Evolutionary conservation across 306 rosid species (phyloP).

Genomic region (Hippophae tibetana): DNA sequence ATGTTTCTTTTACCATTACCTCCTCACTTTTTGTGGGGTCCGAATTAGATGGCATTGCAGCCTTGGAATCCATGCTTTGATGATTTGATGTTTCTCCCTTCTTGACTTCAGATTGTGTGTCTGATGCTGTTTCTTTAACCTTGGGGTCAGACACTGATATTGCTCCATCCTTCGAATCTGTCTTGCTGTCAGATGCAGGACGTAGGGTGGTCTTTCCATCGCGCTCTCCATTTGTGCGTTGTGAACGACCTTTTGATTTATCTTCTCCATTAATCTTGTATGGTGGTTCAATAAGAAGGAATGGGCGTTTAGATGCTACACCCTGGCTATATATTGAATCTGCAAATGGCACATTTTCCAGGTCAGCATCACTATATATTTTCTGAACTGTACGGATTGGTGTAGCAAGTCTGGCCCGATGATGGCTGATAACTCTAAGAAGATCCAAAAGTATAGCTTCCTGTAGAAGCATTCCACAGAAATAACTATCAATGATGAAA

Average conservation of each 20-base stretch:
- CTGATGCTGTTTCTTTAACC: conserved; percentile 29
- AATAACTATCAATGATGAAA: conserved; percentile 9
- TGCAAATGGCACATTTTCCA: conserved; percentile 58
- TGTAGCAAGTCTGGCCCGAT: conserved; percentile 91
- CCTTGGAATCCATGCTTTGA: conserved; percentile 31
- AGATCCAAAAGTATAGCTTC: conserved; percentile 86
- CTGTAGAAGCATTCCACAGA: conserved; percentile 31
- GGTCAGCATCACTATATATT: conserved; percentile 54
- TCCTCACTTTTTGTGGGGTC: conserved; percentile 34
- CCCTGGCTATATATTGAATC: conserved; percentile 43
- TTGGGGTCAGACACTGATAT: conserved; percentile 25
- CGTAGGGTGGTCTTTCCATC: conserved; percentile 38
- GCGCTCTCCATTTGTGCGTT: conserved; percentile 48
- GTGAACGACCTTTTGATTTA: conserved; percentile 35
- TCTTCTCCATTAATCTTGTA: conserved; percentile 65
- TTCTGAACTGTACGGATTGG: conserved; percentile 91
- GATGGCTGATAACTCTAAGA: conserved; percentile 92
- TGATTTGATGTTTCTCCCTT: conserved; percentile 23
- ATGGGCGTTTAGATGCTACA: conserved; percentile 51
- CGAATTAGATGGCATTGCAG: conserved; percentile 17
- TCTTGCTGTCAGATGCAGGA: conserved; percentile 34
- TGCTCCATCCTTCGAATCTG: conserved; percentile 32
- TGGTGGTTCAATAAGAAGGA: conserved; percentile 60
- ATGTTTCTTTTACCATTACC: conserved; percentile 27
- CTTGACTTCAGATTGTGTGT: conserved; percentile 36